Base-by-base conservation (phyloP, 306 rosid genomes). In the Gleditsia sinensis region DNA sequence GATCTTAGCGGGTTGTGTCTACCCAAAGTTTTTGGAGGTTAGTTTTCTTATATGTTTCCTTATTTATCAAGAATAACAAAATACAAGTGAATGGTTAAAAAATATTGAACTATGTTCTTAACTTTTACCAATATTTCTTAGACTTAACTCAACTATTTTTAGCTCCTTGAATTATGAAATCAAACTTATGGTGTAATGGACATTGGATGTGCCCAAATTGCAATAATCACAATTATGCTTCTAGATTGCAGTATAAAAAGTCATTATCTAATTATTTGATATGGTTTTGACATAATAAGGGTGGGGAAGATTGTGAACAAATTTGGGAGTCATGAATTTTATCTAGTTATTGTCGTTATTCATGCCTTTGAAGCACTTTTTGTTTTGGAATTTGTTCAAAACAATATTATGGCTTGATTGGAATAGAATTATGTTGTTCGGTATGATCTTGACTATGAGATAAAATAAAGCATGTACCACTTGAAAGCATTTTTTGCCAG, bases 161-260 rank as follows among this genome's bases (percentile, higher is more conserved):
- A 17, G 25, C 51, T 46, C 27, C 6, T 54, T 77, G 37, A 39
- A 68, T 45, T 62, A 10, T 63, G 86, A 88, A 89, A 63, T 89
- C 89, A 48, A 85, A 88, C 76, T 89, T 85, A 75, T 88, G 92
- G 88, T 88, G 92, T 30, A 75, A 78, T 36, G 89, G 92, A 45
- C 89, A 88, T 76, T 88, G 92, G 92, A 85, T 88, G 92, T 88
- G 92, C 83, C 68, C 85, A 65, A 85, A 78, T 69, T 88, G 92
- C 82, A 79, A 80, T 72, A 88, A 88, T 27, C 92, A 88, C 79
- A 88, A 88, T 58, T 88, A 88, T 75, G 89, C 92, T 13, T 88
- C 92, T 66, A 82, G 92, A 30, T 75, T 73, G 27, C 80, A 85
- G 14, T 88, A 89, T 79, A 88, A 85, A 76, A 88, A 89, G 92